Percentiles rank a stretch among this genome's conserved stretches.
phyloP scores from a whole-genome alignment of 495 filamentous ascomycete species.

The Aspergillus kassunensis region DNA sequence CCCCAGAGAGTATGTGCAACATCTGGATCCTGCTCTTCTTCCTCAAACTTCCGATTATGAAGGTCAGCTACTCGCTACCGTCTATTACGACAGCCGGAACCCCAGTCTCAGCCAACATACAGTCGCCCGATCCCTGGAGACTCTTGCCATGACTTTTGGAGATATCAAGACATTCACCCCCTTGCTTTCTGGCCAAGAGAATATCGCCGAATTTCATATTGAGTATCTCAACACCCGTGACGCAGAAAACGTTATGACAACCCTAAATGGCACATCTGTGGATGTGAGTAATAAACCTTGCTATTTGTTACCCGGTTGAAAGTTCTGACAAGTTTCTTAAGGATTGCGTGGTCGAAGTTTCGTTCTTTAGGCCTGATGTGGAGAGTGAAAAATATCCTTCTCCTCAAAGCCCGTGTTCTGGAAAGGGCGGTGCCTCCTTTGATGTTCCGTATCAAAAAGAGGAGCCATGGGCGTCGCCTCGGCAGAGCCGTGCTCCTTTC shows the following conservation, averaged over 20 bases:
- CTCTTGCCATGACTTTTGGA: constrained; percentile 49
- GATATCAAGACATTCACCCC: constrained; percentile 49
- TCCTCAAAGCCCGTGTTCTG: constrained; percentile 14
- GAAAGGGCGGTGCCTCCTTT: constrained; percentile 7
- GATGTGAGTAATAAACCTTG: constrained; percentile 36
- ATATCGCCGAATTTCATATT: constrained; percentile 29
- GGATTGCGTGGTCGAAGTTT: constrained; percentile 30
- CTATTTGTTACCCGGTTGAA: background rate
- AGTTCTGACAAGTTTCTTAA: constrained; percentile 7
- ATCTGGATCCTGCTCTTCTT: constrained; percentile 19
- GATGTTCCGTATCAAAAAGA: constrained; percentile 13
- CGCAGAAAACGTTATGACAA: constrained; percentile 31
- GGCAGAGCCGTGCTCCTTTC: constrained; percentile 20
- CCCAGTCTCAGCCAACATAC: constrained; percentile 17
- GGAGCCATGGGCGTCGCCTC: constrained; percentile 12
- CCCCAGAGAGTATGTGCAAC: constrained; percentile 32
- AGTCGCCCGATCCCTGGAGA: constrained; percentile 32
- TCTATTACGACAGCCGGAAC: constrained; percentile 26
- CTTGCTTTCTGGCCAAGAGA: constrained; percentile 28
- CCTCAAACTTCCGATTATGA: constrained; percentile 36
- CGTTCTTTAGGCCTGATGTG: constrained; percentile 23
- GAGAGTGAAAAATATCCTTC: constrained; percentile 12
- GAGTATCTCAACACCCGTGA: constrained; percentile 54
- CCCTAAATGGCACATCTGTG: constrained; percentile 43
- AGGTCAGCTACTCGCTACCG: constrained; percentile 28